Conservation (phyloP, 345 rosid species). For the Geranium rotundifolium region DNA sequence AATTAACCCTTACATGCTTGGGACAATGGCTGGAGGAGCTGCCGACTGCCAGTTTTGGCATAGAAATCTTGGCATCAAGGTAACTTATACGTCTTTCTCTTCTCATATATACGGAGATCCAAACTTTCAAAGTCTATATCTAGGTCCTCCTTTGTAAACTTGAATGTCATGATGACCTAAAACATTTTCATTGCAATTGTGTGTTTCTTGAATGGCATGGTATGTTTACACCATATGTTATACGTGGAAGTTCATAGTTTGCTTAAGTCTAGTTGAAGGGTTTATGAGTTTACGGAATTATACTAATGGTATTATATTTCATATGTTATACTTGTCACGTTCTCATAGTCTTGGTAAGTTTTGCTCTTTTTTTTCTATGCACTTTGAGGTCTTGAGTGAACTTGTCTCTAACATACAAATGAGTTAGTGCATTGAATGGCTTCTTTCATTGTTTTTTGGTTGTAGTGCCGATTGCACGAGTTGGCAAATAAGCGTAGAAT, state of each 20-base stretch:
- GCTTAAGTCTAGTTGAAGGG: not conserved
- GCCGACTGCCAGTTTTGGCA: conserved; percentile 98
- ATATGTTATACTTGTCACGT: not conserved
- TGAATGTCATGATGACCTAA: not conserved
- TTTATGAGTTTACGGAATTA: not conserved
- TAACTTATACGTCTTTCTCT: conserved; percentile 5
- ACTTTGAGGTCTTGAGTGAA: not conserved
- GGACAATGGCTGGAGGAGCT: conserved; percentile 98
- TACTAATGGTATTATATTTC: not conserved
- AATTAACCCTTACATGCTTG: conserved; percentile 89
- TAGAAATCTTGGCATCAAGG: conserved; percentile 89
- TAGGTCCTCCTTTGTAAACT: not conserved
- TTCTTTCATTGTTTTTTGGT: conserved; percentile 11
- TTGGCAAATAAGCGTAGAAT: conserved; percentile 96
- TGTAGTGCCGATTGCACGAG: conserved; percentile 92
- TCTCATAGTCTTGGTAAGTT: not conserved
- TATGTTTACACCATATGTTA: too few species aligned
- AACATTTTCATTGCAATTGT: not conserved
- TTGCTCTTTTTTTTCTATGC: not conserved
- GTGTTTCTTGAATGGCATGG: not conserved
- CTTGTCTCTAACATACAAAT: not conserved
- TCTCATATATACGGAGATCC: not conserved
- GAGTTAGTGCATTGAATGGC: conserved; percentile 3
- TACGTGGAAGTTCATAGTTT: not conserved
- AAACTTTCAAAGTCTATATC: not conserved